Conservation (phyloP, 345 rosid species). For the Erysimum cheiranthoides region DNA sequence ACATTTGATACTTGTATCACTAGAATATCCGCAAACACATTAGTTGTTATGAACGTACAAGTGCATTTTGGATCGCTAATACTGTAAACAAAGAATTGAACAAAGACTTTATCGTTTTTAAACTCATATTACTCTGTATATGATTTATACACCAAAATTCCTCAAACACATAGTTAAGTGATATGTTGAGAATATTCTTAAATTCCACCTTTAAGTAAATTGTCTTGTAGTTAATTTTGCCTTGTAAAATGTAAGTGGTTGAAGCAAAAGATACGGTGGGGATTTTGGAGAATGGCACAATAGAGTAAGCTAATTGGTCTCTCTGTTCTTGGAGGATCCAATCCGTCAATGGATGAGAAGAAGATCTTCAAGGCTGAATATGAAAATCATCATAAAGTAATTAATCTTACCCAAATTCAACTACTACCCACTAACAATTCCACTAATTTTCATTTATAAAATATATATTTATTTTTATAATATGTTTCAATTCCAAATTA, state of each 20-base stretch:
- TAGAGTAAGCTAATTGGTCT: constrained; percentile 43
- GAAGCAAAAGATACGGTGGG: constrained; percentile 37
- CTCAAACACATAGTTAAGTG: constrained; percentile 16
- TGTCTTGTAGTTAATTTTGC: constrained; percentile 14
- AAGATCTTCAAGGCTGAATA: constrained; percentile 42
- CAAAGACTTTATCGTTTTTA: background rate
- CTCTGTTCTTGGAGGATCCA: constrained; percentile 42
- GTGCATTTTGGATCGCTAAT: background rate
- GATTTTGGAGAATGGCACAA: constrained; percentile 34
- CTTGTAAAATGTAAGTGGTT: constrained; percentile 35
- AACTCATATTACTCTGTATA: background rate
- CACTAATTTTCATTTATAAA: constrained; percentile 25
- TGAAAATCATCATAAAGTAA: constrained; percentile 37
- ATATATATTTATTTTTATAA: background rate
- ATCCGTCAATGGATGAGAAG: constrained; percentile 46
- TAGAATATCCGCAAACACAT: background rate
- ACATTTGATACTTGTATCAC: background rate
- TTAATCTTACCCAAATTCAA: constrained; percentile 46
- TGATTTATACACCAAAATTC: constrained; percentile 16
- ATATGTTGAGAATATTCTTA: constrained; percentile 32
- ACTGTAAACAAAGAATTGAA: background rate
- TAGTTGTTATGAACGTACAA: constrained; percentile 1
- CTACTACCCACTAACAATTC: constrained; percentile 49
- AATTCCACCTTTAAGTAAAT: constrained; percentile 32
- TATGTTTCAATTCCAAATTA: constrained; percentile 23